Evolutionary conservation across 2,329 filamentous ascomycete genomes (phyloP).

Genomic region (Exserohilum rostratum): DNA sequence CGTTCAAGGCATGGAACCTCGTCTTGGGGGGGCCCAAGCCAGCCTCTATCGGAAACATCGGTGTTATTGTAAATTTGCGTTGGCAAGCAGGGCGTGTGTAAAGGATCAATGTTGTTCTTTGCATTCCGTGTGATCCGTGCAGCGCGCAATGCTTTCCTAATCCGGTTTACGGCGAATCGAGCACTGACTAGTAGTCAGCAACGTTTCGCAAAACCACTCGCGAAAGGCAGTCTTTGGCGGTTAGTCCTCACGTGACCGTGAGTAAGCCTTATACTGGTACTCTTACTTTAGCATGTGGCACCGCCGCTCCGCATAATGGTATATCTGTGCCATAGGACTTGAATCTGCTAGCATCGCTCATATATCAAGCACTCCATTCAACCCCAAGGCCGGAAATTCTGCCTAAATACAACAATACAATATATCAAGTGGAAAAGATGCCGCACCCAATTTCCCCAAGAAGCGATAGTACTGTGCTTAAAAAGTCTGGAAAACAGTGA

Average conservation of each 20-base stretch:
- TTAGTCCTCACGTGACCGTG: conserved; percentile 19
- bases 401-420: not conserved
- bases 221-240: conserved; percentile 17
- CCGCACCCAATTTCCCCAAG: not conserved
- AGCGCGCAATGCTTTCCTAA: conserved; percentile 16
- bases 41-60: not conserved
- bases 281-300: not conserved
- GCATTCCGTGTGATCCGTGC: conserved; percentile 1
- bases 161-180: conserved; percentile 8
- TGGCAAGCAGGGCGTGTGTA: conserved; percentile 1
- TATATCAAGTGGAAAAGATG: not conserved
- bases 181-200: conserved; percentile 11
- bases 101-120: not conserved
- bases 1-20: not conserved
- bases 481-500: conserved; percentile 2
- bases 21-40: not conserved
- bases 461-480: not conserved
- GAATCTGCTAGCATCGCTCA: not conserved
- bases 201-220: conserved; percentile 12
- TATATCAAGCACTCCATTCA: not conserved
- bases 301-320: not conserved
- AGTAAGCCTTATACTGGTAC: not conserved
- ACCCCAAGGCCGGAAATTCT: not conserved
- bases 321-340: conserved; percentile 1
- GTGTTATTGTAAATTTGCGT: conserved; percentile 3